Conservation (phyloP, 495 filamentous ascomycete genomes). For the Penicillium odoratum region DNA sequence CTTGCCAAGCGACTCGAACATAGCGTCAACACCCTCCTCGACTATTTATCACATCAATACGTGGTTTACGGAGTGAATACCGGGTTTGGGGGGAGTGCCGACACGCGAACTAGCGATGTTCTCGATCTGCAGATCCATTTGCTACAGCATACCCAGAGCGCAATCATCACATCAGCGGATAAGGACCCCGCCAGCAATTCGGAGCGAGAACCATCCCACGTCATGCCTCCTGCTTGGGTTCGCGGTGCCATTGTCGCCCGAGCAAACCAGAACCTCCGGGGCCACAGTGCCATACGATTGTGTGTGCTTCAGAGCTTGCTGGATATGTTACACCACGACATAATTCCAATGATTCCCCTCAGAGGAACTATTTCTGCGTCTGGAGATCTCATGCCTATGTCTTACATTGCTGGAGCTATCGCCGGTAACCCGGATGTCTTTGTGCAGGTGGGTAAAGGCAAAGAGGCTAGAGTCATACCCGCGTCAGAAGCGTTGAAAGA, state of each 20-base stretch:
- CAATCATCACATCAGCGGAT: constrained; percentile 43
- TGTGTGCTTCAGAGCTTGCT: constrained; percentile 48
- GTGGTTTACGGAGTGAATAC: constrained; percentile 59
- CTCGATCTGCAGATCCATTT: constrained; percentile 51
- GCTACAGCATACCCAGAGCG: constrained; percentile 53
- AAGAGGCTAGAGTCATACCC: constrained; percentile 19
- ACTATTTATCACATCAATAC: constrained; percentile 12
- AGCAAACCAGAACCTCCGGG: constrained; percentile 54
- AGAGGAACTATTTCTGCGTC: constrained; percentile 66
- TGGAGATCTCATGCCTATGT: constrained; percentile 58
- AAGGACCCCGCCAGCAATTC: constrained; percentile 22
- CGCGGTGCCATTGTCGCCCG: constrained; percentile 58
- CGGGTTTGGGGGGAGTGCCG: constrained; percentile 67
- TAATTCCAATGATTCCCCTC: constrained; percentile 47
- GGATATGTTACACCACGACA: constrained; percentile 41
- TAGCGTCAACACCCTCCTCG: constrained; percentile 14
- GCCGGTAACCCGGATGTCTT: constrained; percentile 20
- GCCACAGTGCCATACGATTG: constrained; percentile 57
- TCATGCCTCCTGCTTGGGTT: constrained; percentile 54
- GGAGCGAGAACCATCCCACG: constrained; percentile 19
- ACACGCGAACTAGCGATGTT: constrained; percentile 44
- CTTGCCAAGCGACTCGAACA: constrained; percentile 13
- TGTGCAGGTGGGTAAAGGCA: constrained; percentile 14
- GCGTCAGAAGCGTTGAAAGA: constrained; percentile 12
- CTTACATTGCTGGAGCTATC: constrained; percentile 16